Conservation (phyloP, 495 filamentous ascomycete genomes). For the Aspergillus funiculosus region DNA sequence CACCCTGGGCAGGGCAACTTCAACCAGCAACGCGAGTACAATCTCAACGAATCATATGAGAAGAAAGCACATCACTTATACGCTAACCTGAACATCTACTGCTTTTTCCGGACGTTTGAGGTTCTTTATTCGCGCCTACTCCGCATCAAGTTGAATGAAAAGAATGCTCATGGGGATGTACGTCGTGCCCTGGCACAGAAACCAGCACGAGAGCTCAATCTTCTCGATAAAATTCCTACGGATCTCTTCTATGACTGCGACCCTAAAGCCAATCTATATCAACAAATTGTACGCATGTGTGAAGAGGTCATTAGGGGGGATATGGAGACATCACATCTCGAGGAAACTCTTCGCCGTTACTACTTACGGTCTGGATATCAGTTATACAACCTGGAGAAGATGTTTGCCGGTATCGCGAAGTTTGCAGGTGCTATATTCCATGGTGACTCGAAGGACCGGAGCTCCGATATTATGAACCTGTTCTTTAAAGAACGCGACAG, state of each 20-base stretch:
- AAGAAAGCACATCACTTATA: slow-evolving; percentile 80
- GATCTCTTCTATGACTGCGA: slow-evolving; percentile 73
- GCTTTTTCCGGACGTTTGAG: slow-evolving; percentile 89
- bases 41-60: slow-evolving; percentile 72
- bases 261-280: slow-evolving; percentile 59
- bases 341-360: slow-evolving; percentile 82
- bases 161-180: slow-evolving; percentile 65
- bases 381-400: slow-evolving; percentile 81
- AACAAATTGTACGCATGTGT: slow-evolving; percentile 62
- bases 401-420: slow-evolving; percentile 69
- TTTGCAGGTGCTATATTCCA: slow-evolving; percentile 69
- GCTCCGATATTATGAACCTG: slow-evolving; percentile 71
- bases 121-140: slow-evolving; percentile 77
- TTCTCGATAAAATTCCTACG: slow-evolving; percentile 68
- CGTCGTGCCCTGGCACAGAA: slow-evolving; percentile 59
- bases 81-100: slow-evolving; percentile 80
- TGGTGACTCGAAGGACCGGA: slow-evolving; percentile 84
- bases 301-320: slow-evolving; percentile 66
- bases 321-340: slow-evolving; percentile 70
- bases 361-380: slow-evolving; percentile 87
- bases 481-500: slow-evolving; percentile 77
- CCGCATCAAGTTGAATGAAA: slow-evolving; percentile 72
- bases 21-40: slow-evolving; percentile 55
- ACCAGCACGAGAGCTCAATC: slow-evolving; percentile 70
- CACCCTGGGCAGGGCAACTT: slow-evolving; percentile 50